Conservation (phyloP, 2,329 filamentous ascomycete species). For the Graphilbum ipis-grandicollis region DNA sequence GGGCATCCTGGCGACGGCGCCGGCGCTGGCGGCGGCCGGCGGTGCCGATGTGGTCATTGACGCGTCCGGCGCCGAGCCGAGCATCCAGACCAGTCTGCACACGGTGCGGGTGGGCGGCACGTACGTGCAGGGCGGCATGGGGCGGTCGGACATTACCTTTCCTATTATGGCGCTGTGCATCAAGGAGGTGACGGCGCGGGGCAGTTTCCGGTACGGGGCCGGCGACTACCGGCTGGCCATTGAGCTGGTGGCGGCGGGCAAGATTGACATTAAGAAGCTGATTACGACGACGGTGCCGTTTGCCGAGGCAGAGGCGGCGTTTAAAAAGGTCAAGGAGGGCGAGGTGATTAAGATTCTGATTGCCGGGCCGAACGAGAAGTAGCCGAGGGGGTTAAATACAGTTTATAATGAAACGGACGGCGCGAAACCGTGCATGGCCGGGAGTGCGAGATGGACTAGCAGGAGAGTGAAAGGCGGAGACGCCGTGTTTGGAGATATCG, state of each 20-base stretch:
- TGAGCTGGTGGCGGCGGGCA: slow-evolving; percentile 54
- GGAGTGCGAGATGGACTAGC: too few species aligned
- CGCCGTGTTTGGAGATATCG: too few species aligned
- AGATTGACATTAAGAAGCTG: slow-evolving; percentile 66
- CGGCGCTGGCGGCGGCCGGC: slow-evolving; percentile 31
- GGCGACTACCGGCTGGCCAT: slow-evolving; percentile 80
- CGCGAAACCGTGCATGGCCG: too few species aligned
- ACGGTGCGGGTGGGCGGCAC: slow-evolving; percentile 52
- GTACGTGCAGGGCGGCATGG: slow-evolving; percentile 83
- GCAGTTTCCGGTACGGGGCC: slow-evolving; percentile 75
- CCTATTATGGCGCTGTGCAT: slow-evolving; percentile 80
- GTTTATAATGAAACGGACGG: too few species aligned
- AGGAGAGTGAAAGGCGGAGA: too few species aligned
- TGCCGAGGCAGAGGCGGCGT: slow-evolving; percentile 67
- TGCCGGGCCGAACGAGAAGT: slow-evolving; percentile 46
- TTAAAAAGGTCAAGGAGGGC: slow-evolving; percentile 69
- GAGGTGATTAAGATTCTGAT: slow-evolving; percentile 59
- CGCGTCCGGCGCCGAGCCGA: slow-evolving; percentile 61
- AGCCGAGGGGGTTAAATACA: slow-evolving; percentile 6
- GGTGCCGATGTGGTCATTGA: slow-evolving; percentile 70
- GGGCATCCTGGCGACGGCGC: slow-evolving; percentile 44
- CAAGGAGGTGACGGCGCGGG: slow-evolving; percentile 76
- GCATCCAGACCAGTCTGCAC: slow-evolving; percentile 60
- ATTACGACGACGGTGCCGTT: slow-evolving; percentile 67
- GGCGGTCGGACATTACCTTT: slow-evolving; percentile 71